Evolutionary conservation across 495 filamentous ascomycete genomes (phyloP).

Genomic region (Echria macrotheca): DNA sequence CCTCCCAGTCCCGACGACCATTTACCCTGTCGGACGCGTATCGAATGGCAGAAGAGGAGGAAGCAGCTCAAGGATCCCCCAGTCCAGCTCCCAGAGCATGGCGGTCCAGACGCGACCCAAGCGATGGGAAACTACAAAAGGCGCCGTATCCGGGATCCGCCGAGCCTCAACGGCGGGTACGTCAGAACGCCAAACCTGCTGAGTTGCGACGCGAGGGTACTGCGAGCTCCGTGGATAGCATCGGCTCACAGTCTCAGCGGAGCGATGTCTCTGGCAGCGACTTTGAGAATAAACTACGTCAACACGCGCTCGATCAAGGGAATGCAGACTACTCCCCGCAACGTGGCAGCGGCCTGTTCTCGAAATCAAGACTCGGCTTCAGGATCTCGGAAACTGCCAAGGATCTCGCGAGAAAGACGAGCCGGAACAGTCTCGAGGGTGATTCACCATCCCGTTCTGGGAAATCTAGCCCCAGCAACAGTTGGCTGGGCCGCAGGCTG

Average conservation of each 20-base stretch:
- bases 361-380: slow-evolving; percentile 24
- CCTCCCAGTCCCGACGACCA: slow-evolving; percentile 29
- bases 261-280: slow-evolving; percentile 24
- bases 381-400: slow-evolving; percentile 31
- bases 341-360: slow-evolving; percentile 28
- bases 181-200: background rate
- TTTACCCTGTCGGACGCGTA: slow-evolving; percentile 39
- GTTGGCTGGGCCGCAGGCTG: slow-evolving; percentile 22
- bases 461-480: slow-evolving; percentile 9
- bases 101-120: slow-evolving; percentile 25
- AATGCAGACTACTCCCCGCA: slow-evolving; percentile 17
- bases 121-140: slow-evolving; percentile 19
- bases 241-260: slow-evolving; percentile 10
- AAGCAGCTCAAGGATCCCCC: slow-evolving; percentile 38
- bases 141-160: slow-evolving; percentile 6
- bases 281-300: slow-evolving; percentile 27
- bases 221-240: slow-evolving; percentile 8
- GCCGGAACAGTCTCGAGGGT: slow-evolving; percentile 26
- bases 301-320: slow-evolving; percentile 15
- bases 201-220: slow-evolving; percentile 13
- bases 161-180: slow-evolving; percentile 1
- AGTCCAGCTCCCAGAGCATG: slow-evolving; percentile 42
- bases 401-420: slow-evolving; percentile 30
- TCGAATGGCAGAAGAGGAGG: slow-evolving; percentile 36
- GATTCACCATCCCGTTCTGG: slow-evolving; percentile 11